Conservation (phyloP, 345 rosid genomes). For the Anacardium occidentale region DNA sequence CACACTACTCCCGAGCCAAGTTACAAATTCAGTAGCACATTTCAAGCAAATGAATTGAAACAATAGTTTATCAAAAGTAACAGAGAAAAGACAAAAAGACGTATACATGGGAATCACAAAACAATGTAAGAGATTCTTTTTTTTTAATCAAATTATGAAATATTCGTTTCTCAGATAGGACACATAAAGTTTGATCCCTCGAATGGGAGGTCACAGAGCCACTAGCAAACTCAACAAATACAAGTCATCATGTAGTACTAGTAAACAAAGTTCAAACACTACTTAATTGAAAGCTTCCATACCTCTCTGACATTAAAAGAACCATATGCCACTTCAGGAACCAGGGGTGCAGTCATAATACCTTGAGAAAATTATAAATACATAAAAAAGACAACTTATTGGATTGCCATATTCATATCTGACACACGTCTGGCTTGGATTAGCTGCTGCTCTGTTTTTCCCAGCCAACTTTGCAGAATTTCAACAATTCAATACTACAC, state of each 20-base stretch:
- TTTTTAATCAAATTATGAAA: neutral
- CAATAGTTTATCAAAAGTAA: neutral
- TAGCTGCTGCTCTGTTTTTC: too few relatives aligned
- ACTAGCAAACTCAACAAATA: too few relatives aligned
- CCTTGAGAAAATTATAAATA: too few relatives aligned
- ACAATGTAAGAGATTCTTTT: neutral
- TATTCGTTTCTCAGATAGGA: neutral
- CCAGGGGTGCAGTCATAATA: conserved; percentile 53
- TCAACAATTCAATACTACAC: too few relatives aligned
- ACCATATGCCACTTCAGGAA: conserved; percentile 83
- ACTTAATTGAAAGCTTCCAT: conserved; percentile 70
- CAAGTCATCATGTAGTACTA: too few relatives aligned
- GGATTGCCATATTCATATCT: too few relatives aligned
- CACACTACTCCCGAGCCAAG: neutral
- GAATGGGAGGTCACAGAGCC: neutral
- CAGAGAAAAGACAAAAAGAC: neutral
- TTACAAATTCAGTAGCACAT: neutral
- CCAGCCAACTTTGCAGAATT: too few relatives aligned
- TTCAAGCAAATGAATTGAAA: neutral
- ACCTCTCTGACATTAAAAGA: conserved; percentile 89
- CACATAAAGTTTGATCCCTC: neutral
- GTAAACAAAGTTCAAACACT: conserved; percentile 13
- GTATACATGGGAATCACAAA: too few relatives aligned
- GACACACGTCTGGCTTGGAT: too few relatives aligned
- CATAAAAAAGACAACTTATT: too few relatives aligned